Evolutionary conservation across 768 basidiomycete species (phyloP), one percentile per base, ranked within the genome.

Genomic region (Auricularia sp.): DNA sequence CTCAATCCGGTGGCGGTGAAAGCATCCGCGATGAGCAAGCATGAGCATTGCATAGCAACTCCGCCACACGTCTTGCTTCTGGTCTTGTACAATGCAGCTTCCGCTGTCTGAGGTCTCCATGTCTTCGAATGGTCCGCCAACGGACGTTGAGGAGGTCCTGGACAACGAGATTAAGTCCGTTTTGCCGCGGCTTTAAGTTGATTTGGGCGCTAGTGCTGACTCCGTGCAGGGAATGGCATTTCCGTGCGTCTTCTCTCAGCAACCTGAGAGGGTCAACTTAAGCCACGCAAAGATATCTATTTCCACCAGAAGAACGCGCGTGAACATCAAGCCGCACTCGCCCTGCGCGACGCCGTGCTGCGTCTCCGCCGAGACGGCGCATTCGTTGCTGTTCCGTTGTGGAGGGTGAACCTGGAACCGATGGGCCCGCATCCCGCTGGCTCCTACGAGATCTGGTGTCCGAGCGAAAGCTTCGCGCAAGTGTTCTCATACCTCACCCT

Each of bases 401-500:
- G 81, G 71, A 80, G 86, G 36, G 86, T 91, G 42, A 89, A 91
- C 71, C 79, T 77, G 2, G 81, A 73, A 2, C 88, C 88, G 2
- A 82, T 85, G 3, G 88, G 90, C 0, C 88, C 89, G 16, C 90
- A 91, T 74, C 89, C 89, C 3, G 82, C 84, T 61, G 90, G 90
- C 3, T 90, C 88, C 0, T 91, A 90, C 69, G 90, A 91, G 69
- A 85, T 91, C 21, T 91, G 90, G 90, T 85, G 80, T 33, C 90
- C 90, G 1, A 79, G 83, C 0, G 86, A 89, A 67, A 87, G 88
- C 2, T 91, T 91, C 70, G 74, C 81, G 0, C 79, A 86, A 0
- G 85, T 91, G n/a, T 91, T 84, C 71, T 90, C 88, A 10, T 91
- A 90, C 66, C 78, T 91, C 16, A 84, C 81, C 67, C 72, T 85